These are phyloP conservation scores for Ceratocystis diversiconidia DNA, from an alignment of 2,329 filamentous ascomycete genomes.

Conservation along the genomic window DNA sequence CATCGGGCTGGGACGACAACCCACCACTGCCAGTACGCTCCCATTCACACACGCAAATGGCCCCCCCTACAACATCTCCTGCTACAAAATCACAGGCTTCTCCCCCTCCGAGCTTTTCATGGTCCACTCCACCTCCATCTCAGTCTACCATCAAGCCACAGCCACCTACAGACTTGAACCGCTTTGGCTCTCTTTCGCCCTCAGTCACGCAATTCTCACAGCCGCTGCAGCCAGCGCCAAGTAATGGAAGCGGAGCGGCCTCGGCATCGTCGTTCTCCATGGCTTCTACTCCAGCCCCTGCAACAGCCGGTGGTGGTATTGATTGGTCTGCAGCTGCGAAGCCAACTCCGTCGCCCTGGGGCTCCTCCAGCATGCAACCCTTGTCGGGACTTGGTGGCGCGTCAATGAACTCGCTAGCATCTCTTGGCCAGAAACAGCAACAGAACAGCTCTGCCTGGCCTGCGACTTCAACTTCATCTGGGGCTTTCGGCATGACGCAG, in stretches of 20 bases:
- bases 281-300: constrained; percentile 28
- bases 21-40: constrained; percentile 15
- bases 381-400: constrained; percentile 23
- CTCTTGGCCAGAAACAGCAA: constrained; percentile 30
- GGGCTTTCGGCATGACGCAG: constrained; percentile 42
- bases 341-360: background rate
- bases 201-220: constrained; percentile 49
- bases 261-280: constrained; percentile 31
- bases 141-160: constrained; percentile 20
- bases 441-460: constrained; percentile 21
- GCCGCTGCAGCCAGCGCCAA: constrained; percentile 30
- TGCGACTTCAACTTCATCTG: constrained; percentile 4
- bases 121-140: constrained; percentile 44
- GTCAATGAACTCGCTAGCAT: constrained; percentile 35
- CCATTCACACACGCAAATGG: constrained; percentile 23
- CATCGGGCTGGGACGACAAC: constrained; percentile 36
- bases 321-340: background rate
- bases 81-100: constrained; percentile 23
- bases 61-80: background rate
- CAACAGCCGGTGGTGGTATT: background rate
- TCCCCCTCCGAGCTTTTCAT: constrained; percentile 40
- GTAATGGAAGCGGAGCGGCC: constrained; percentile 19
- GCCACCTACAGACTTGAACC: constrained; percentile 39
- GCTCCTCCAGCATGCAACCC: background rate
- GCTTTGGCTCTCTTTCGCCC: constrained; percentile 42